Base-by-base conservation (phyloP, 139 green algal species). In the Chlamydomonas incerta region DNA sequence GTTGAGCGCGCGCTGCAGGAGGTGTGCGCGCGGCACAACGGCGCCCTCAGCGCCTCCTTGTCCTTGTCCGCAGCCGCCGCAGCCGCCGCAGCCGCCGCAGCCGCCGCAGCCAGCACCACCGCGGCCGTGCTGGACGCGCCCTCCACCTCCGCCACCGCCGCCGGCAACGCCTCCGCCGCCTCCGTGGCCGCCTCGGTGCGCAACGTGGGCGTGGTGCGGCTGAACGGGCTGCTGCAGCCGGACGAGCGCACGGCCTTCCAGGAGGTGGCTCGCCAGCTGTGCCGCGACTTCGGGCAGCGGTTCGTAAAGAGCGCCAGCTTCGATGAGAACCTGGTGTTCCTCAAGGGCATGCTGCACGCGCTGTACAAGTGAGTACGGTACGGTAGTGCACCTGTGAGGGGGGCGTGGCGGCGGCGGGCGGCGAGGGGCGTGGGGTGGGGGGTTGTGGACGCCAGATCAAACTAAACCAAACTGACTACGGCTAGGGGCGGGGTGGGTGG, bases 241-340 rank as follows among this genome's bases (percentile, higher is more conserved):
- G 94, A 97, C 10, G 95, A 98, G 72, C 82, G 92, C 2, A 74
- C 72, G 2, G 95, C 94, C 0, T 97, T 98, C 72, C 68, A 87
- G 63, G 93, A 97, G 85, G 92, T 93, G 46, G 93, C 95, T 0
- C 82, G 93, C 18, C 95, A 97, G 89, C 91, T 97, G 46, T 97
- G 94, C 87, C 81, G 83, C 18, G 71, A 88, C 28, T 92, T 92
- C 37, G 65, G 69, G 26, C 88, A 92, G 81, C 33, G 50, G 2
- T 97, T 96, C 58, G 66, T 41, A 15, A 79, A 81, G 10, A 80
- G 47, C 8, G 93, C 95, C 0, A 94, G 91, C 0, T 91, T 94
- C 63, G 90, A 90, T 17, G 95, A 97, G 31, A 98, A 98, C 88
- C 90, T 98, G 33, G 58, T 68, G 31, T 98, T 98, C 87, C 83